Evolutionary conservation across 1,284 basidiomycete genomes (phyloP).

Genomic region (Apiotrichum akiyoshidainum): DNA sequence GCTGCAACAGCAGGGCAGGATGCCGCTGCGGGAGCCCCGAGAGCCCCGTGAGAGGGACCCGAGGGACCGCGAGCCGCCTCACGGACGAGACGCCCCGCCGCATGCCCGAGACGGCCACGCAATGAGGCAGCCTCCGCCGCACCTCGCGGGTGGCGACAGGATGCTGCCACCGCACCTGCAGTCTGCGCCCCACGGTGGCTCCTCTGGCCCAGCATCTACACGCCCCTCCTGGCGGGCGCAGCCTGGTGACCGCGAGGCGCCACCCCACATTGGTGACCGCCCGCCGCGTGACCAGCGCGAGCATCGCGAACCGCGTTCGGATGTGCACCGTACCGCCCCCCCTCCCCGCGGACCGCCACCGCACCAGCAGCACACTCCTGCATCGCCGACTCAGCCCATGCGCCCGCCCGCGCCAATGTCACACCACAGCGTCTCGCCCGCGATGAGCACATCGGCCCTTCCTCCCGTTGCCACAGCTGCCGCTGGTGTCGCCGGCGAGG

Average conservation of each 20-base stretch:
- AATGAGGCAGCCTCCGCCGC: slow-evolving; percentile 25
- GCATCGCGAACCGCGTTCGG: slow-evolving; percentile 1
- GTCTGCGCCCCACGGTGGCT: not conserved
- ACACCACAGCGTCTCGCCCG: not conserved
- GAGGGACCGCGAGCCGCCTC: not conserved
- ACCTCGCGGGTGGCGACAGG: slow-evolving; percentile 22
- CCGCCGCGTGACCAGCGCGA: slow-evolving; percentile 24
- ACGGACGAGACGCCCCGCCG: slow-evolving; percentile 10
- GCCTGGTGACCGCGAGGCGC: slow-evolving; percentile 54
- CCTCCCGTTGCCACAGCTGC: not conserved
- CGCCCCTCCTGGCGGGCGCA: slow-evolving; percentile 25
- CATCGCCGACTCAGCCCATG: not conserved
- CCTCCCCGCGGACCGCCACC: too few relatives aligned
- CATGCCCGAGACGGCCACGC: not conserved
- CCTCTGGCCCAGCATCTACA: slow-evolving; percentile 15
- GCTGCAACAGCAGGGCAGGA: slow-evolving; percentile 39
- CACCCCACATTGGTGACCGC: slow-evolving; percentile 50
- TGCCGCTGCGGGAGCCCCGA: slow-evolving; percentile 47
- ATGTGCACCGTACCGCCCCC: too few relatives aligned
- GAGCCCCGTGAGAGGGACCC: slow-evolving; percentile 11
- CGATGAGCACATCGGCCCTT: not conserved
- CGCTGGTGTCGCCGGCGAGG: slow-evolving; percentile 48
- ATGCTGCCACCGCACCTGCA: slow-evolving; percentile 42
- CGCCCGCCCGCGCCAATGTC: not conserved
- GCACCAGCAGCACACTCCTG: slow-evolving; percentile 1